Conservation (phyloP, 2,329 filamentous ascomycete species). For the Clarireedia paspali region DNA sequence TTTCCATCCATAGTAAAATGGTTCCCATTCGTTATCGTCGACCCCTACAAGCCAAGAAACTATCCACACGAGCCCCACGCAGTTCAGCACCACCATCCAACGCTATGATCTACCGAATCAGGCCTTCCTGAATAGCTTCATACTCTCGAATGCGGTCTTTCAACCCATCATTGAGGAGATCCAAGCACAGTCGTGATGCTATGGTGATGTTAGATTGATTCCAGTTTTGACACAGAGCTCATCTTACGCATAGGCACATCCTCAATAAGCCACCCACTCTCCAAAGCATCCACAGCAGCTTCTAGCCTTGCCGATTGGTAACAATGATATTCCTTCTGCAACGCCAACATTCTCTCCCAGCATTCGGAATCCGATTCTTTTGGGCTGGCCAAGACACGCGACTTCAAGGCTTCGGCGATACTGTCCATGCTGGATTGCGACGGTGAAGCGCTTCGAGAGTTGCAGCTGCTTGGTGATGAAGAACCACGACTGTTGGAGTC, state of each 20-base stretch:
- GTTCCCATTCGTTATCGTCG: too few relatives aligned
- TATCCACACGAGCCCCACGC: too few relatives aligned
- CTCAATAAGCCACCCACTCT: slow-evolving; percentile 18
- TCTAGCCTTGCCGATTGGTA: slow-evolving; percentile 28
- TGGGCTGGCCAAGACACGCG: slow-evolving; percentile 2
- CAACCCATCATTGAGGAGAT: slow-evolving; percentile 27
- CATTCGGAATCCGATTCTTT: slow-evolving; percentile 20
- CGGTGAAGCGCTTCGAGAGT: slow-evolving; percentile 7
- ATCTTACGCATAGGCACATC: slow-evolving; percentile 24
- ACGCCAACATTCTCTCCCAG: slow-evolving; percentile 24
- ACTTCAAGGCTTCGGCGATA: slow-evolving; percentile 8
- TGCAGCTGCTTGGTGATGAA: slow-evolving; percentile 5
- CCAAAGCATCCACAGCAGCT: slow-evolving; percentile 26
- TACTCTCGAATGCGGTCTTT: slow-evolving; percentile 17
- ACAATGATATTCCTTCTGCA: slow-evolving; percentile 27
- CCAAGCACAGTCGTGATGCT: slow-evolving; percentile 27
- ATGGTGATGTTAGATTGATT: background rate
- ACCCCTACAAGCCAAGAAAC: too few relatives aligned
- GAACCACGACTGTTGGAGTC: slow-evolving; percentile 10
- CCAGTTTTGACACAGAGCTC: background rate
- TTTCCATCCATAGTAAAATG: background rate
- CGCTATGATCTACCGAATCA: background rate
- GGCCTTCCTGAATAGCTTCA: background rate
- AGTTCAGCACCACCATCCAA: background rate
- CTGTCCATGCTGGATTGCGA: slow-evolving; percentile 5